These are phyloP conservation scores for Phytophthora pini DNA, from an alignment of 352 stramenopile species.

Conservation along the genomic window DNA sequence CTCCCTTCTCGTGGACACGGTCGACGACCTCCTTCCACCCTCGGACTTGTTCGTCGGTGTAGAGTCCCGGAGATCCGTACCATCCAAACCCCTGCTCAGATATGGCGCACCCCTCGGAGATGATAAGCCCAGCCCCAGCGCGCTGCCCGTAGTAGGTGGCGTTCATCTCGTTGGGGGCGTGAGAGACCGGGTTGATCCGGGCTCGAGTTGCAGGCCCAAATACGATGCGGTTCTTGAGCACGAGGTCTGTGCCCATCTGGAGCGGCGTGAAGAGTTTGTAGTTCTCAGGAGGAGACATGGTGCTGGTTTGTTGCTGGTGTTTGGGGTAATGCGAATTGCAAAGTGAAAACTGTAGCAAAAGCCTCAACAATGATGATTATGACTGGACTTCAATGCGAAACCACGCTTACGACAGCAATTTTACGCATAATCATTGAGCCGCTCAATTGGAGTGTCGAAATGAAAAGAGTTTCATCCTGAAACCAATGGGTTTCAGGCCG, in stretches of 20 bases:
- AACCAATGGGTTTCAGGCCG: not conserved
- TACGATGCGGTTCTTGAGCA: slow-evolving; percentile 57
- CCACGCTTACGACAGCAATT: slow-evolving; percentile 2
- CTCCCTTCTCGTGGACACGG: slow-evolving; percentile 71
- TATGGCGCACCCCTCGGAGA: slow-evolving; percentile 53
- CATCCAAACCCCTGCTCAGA: slow-evolving; percentile 40
- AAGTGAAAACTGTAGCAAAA: slow-evolving; percentile 8
- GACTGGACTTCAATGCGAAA: not conserved
- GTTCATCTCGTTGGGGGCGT: slow-evolving; percentile 34
- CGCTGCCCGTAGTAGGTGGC: slow-evolving; percentile 52
- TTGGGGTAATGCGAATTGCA: slow-evolving; percentile 13
- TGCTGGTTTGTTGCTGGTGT: slow-evolving; percentile 3
- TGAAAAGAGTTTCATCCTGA: too few relatives aligned
- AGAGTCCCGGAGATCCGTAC: slow-evolving; percentile 50
- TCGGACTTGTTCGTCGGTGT: slow-evolving; percentile 39
- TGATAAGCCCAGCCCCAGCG: slow-evolving; percentile 47
- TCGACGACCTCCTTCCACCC: slow-evolving; percentile 63
- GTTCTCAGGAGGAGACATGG: slow-evolving; percentile 30
- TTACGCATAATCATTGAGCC: too few relatives aligned
- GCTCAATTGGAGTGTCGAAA: too few relatives aligned
- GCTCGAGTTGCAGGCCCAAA: slow-evolving; percentile 49
- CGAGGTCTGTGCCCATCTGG: slow-evolving; percentile 24
- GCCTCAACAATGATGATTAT: slow-evolving; percentile 1
- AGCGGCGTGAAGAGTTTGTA: slow-evolving; percentile 49
- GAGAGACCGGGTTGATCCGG: slow-evolving; percentile 23